A percentile compares a stretch with the other conserved stretches of the same genome.
phyloP scores from a whole-genome alignment of 208 protist genomes.

The Phytomonas sp. region DNA sequence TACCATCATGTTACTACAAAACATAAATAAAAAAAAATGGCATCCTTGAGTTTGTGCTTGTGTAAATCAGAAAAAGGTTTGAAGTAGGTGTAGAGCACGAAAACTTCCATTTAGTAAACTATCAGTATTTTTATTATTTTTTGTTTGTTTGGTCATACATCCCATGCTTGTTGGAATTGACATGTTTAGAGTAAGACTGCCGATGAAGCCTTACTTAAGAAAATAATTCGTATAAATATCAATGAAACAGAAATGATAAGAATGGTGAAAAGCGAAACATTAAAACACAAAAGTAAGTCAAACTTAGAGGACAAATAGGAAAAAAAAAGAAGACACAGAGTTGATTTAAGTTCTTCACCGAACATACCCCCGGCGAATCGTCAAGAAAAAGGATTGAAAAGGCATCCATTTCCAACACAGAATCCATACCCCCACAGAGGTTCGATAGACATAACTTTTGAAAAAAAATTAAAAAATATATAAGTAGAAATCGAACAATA shows the following conservation, averaged over 20 bases:
- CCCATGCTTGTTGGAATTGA: neutral
- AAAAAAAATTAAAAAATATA: neutral
- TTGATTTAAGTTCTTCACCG: no score
- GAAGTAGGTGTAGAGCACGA: slow-evolving; percentile 4
- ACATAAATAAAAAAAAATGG: no score
- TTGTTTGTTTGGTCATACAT: neutral
- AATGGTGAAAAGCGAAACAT: neutral
- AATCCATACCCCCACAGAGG: no score
- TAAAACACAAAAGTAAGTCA: neutral
- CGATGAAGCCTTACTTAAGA: neutral
- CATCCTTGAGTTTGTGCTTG: no score
- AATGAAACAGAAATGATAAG: slow-evolving; percentile 8
- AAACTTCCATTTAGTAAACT: neutral
- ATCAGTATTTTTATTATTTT: neutral
- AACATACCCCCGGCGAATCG: no score
- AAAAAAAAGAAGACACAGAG: no score
- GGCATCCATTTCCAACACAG: no score
- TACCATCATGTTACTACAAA: no score
- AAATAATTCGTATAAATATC: slow-evolving; percentile 1
- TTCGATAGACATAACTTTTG: no score
- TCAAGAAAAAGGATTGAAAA: no score
- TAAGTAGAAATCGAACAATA: neutral
- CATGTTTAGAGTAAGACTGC: neutral
- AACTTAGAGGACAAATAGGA: neutral
- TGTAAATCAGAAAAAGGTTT: slow-evolving; percentile 4